A percentile compares a stretch with the other conserved stretches of the same genome.
Conservation (phyloP, 2,329 filamentous ascomycete genomes). For the Myriosclerotinia duriaeana region DNA sequence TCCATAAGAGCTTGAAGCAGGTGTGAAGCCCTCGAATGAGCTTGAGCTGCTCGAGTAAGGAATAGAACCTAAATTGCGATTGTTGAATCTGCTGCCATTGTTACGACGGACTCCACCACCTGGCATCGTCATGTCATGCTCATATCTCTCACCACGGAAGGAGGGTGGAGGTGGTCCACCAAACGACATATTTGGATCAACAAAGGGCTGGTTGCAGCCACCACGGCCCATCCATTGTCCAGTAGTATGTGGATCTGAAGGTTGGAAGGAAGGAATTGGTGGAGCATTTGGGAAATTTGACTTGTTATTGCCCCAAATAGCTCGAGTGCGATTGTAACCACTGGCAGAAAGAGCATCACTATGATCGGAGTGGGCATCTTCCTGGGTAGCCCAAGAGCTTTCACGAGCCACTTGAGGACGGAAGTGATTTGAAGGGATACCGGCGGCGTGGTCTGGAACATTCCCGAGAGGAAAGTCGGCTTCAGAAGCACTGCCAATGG, state of each 20-base stretch:
- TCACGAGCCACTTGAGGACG: constrained; percentile 45
- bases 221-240: constrained; percentile 50
- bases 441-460: constrained; percentile 29
- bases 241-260: constrained; percentile 41
- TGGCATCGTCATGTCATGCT: constrained; percentile 37
- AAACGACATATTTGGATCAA: constrained; percentile 36
- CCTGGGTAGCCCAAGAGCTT: constrained; percentile 52
- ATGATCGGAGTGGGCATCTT: constrained; percentile 58
- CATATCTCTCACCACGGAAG: constrained; percentile 39
- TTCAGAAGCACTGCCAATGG: constrained; percentile 51
- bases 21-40: constrained; percentile 40
- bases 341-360: constrained; percentile 54
- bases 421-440: constrained; percentile 38
- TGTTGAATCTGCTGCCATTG: constrained; percentile 37
- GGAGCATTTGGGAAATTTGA: constrained; percentile 40
- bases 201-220: constrained; percentile 39
- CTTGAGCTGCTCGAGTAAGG: constrained; percentile 41
- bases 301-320: constrained; percentile 56
- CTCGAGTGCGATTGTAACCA: constrained; percentile 54
- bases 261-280: constrained; percentile 32
- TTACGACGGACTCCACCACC: constrained; percentile 34
- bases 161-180: constrained; percentile 32
- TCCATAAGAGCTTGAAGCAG: constrained; percentile 35
- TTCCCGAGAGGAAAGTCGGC: constrained; percentile 42
- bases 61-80: constrained; percentile 31